Percentiles rank a stretch among this genome's conserved stretches.
Evolutionary conservation across 2,329 filamentous ascomycete species (phyloP).

Genomic region (Chaetomium strumarium): DNA sequence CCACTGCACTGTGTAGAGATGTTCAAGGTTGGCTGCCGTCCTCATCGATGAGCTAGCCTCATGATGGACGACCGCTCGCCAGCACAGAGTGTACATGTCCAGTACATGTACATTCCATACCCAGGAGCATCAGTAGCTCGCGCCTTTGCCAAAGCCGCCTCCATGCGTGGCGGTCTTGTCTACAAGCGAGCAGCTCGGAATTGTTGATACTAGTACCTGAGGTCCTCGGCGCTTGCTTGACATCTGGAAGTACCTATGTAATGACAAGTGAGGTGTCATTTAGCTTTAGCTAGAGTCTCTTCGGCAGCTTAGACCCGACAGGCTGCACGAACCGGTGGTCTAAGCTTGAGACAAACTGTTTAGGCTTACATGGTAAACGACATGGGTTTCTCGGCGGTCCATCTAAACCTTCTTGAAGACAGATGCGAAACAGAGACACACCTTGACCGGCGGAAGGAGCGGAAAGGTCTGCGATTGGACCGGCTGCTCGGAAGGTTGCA

Average conservation of each 20-base stretch:
- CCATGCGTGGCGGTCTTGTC: neutral
- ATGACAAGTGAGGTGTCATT: slow-evolving; percentile 11
- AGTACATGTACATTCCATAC: too few species aligned
- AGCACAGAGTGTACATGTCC: too few species aligned
- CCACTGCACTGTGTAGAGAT: neutral
- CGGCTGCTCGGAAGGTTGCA: slow-evolving; percentile 6
- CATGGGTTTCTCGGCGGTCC: neutral
- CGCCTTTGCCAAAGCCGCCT: neutral
- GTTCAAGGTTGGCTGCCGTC: neutral
- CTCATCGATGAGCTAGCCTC: neutral
- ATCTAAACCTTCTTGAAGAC: too few species aligned
- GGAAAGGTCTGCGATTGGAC: slow-evolving; percentile 13
- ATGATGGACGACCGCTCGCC: neutral
- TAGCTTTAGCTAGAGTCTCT: too few species aligned
- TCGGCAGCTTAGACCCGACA: neutral
- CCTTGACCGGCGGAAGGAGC: neutral
- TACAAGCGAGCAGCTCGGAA: slow-evolving; percentile 17
- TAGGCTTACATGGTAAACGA: neutral
- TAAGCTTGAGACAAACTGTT: slow-evolving; percentile 19
- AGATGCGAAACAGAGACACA: slow-evolving; percentile 9
- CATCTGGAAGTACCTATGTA: too few species aligned
- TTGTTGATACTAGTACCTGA: slow-evolving; percentile 3
- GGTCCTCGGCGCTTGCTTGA: too few species aligned
- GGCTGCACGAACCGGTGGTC: slow-evolving; percentile 30
- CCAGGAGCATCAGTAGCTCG: neutral